Percentiles rank a stretch among this genome's conserved stretches.
phyloP scores from a whole-genome alignment of 495 filamentous ascomycete genomes.

The Lepidopterella palustris region DNA sequence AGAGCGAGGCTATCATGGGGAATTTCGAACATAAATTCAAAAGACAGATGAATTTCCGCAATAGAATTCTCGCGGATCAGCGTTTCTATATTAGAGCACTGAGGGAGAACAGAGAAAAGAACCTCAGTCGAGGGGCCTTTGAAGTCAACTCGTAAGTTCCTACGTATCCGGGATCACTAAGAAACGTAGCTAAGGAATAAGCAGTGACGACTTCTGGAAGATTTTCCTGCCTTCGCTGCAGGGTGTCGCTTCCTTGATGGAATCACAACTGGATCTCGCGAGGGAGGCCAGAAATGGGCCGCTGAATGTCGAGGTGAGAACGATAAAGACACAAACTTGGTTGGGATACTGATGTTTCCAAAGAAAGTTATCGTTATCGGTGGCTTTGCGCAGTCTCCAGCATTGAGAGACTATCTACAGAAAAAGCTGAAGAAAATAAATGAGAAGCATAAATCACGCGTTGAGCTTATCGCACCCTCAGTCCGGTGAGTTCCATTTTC shows the following conservation, averaged over 20 bases:
- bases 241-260: background rate
- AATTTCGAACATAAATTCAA: constrained; percentile 3
- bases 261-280: background rate
- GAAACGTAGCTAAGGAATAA: background rate
- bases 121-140: background rate
- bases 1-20: background rate
- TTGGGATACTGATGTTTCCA: constrained; percentile 27
- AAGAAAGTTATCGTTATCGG: constrained; percentile 35
- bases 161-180: background rate
- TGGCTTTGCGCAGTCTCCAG: constrained; percentile 31
- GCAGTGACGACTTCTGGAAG: background rate
- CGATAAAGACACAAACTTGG: background rate
- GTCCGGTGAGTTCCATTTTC: background rate
- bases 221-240: background rate
- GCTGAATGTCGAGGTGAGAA: background rate
- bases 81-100: constrained; percentile 3
- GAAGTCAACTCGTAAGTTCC: background rate
- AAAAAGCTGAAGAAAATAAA: constrained; percentile 7
- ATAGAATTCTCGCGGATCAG: background rate
- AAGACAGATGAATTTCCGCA: constrained; percentile 2
- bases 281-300: constrained; percentile 1
- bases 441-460: constrained; percentile 1
- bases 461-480: constrained; percentile 13
- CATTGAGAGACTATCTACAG: constrained; percentile 17
- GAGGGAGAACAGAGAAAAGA: constrained; percentile 11